Evolutionary conservation across 2,329 filamentous ascomycete species (phyloP), one percentile per base, ranked within the genome.

Genomic region (Beauveria asiatica): DNA sequence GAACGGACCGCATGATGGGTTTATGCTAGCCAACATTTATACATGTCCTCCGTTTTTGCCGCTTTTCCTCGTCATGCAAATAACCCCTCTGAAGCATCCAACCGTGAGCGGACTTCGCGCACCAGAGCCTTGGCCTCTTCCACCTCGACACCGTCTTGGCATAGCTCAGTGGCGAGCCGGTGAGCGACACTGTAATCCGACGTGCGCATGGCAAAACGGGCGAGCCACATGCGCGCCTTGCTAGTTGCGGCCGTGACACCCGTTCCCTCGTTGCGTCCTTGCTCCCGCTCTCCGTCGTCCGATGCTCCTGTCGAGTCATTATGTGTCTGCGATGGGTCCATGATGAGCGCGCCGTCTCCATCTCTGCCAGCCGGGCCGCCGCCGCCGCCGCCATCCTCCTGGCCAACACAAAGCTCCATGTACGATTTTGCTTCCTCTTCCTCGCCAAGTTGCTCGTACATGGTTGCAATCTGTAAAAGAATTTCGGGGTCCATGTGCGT

Each of bases 111-210:
- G 13, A 96, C 87, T 72, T 97, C 93, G 63, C 91, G 83, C 63
- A 96, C 89, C 66, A 97, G 77, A 3, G 92, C 91, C 75, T 97
- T 97, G 30, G 94, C 94, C 73, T 99, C 94, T 71, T 99, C 94
- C 2, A 97, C 91, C 73, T 97, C 94, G 27, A 95, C 87, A 0
- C 94, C 94, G 73, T 99, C 94, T 73, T 97, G 91, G 71, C 92
- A 97, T 50, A 99, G 78, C 74, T 99, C 94, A 63, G 87, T 91
- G 0, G 92, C 92, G 46, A 97, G 76, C 63, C 90, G 84, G 74
- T 89, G 88, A 4, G 91, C 90, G 21, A 88, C 83, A 37, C 81
- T 78, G 67, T 90, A 90, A 72, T 96, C 91, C 44, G 86, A 85
- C 11, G 82, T 83, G 42, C 83, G 81, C 76, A 96, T 88, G 13